phyloP scores from a whole-genome alignment of 192 early-diverging fungal species.

The Coemansia sp. region DNA sequence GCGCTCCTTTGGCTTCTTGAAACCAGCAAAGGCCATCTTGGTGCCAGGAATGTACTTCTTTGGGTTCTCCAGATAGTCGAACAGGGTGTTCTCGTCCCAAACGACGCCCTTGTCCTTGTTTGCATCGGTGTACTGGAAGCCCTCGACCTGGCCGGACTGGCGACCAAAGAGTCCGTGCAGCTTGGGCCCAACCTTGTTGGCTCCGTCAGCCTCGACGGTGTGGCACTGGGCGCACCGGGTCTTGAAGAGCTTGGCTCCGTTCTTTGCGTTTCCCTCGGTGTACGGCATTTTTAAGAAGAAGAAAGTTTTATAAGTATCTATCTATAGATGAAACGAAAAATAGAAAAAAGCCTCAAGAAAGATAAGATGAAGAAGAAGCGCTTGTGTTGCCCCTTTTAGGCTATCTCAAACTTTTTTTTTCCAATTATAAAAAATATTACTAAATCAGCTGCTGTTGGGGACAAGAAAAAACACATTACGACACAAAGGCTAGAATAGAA shows the following conservation, averaged over 20 bases:
- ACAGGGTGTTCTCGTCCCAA: slow-evolving; percentile 92
- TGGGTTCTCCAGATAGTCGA: slow-evolving; percentile 97
- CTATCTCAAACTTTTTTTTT: no score
- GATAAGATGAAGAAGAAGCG: slow-evolving; percentile 6
- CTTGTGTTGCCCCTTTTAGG: no score
- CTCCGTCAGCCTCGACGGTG: slow-evolving; percentile 73
- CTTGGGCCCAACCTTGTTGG: slow-evolving; percentile 97
- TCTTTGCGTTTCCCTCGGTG: slow-evolving; percentile 42
- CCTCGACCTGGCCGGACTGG: slow-evolving; percentile 79
- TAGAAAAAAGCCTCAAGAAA: slow-evolving; percentile 1
- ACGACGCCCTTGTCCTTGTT: slow-evolving; percentile 81
- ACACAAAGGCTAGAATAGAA: no score
- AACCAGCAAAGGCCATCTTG: slow-evolving; percentile 95
- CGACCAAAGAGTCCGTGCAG: slow-evolving; percentile 91
- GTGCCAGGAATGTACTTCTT: slow-evolving; percentile 96
- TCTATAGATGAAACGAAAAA: slow-evolving; percentile 6
- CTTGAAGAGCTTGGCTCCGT: slow-evolving; percentile 80
- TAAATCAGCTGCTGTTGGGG: no score
- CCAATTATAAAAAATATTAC: no score
- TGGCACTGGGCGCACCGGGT: slow-evolving; percentile 99
- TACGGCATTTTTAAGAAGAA: slow-evolving; percentile 22
- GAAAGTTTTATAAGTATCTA: background rate
- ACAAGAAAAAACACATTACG: no score
- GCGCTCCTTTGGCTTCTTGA: slow-evolving; percentile 71
- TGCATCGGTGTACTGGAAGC: slow-evolving; percentile 91